A percentile compares a stretch with the other conserved stretches of the same genome.
phyloP scores from a whole-genome alignment of 495 filamentous ascomycete species.

The Neurospora sp. region DNA sequence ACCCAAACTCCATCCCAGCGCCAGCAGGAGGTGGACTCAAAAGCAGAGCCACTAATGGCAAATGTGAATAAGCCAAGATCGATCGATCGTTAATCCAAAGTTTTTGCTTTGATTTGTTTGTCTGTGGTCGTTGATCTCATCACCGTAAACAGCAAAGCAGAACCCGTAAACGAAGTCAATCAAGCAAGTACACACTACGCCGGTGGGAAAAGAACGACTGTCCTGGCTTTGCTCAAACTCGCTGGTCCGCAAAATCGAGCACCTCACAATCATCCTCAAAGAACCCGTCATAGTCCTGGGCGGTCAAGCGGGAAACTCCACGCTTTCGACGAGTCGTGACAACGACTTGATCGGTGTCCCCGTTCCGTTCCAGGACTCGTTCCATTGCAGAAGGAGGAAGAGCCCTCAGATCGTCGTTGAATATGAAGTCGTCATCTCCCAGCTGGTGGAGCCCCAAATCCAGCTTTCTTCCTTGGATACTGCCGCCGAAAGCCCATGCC shows the following conservation, averaged over 20 bases:
- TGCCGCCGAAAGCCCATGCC: slow-evolving; percentile 64
- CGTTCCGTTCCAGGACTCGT: slow-evolving; percentile 47
- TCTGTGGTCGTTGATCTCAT: background rate
- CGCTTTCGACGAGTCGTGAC: slow-evolving; percentile 66
- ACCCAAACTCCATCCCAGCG: background rate
- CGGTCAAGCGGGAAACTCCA: slow-evolving; percentile 35
- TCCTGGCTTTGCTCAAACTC: slow-evolving; percentile 45
- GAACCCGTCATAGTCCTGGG: slow-evolving; percentile 66
- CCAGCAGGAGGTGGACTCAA: background rate
- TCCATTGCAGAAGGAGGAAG: slow-evolving; percentile 48
- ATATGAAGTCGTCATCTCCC: slow-evolving; percentile 43
- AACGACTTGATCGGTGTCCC: slow-evolving; percentile 61
- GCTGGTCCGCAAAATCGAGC: slow-evolving; percentile 79
- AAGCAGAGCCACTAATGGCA: background rate
- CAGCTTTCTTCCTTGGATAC: slow-evolving; percentile 50
- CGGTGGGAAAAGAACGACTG: slow-evolving; percentile 4
- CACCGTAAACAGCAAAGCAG: slow-evolving; percentile 2
- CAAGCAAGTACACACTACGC: background rate
- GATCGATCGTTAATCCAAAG: background rate
- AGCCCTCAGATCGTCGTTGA: slow-evolving; percentile 41
- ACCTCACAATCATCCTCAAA: slow-evolving; percentile 94
- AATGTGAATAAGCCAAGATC: background rate
- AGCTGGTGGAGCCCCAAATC: slow-evolving; percentile 42
- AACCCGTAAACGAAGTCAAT: background rate
- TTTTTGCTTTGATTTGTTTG: background rate